Evolutionary conservation across 2,329 filamentous ascomycete genomes (phyloP).

Genomic region (Macroventuria anomochaeta): DNA sequence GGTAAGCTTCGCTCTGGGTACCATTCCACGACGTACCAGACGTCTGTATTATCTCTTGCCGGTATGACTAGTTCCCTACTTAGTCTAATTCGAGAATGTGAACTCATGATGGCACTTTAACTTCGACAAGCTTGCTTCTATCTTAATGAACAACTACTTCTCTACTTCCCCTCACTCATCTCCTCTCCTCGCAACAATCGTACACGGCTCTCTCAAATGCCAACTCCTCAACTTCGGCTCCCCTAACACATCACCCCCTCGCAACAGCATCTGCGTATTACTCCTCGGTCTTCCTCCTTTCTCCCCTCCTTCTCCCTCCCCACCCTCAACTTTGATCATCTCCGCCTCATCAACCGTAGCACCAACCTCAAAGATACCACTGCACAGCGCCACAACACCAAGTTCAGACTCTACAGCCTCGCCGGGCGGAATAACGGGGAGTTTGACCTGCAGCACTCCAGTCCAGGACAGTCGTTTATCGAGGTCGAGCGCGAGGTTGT

Average conservation of each 20-base stretch:
- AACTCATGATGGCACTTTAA: too few species aligned
- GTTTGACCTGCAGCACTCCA: conserved; percentile 77
- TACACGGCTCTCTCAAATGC: conserved; percentile 55
- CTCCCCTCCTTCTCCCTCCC: not conserved
- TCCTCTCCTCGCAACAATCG: conserved; percentile 47
- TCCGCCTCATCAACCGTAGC: conserved; percentile 82
- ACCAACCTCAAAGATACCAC: conserved; percentile 81
- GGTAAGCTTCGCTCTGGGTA: too few species aligned
- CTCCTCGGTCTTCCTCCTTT: conserved; percentile 31
- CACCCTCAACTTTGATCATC: conserved; percentile 47
- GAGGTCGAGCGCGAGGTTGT: conserved; percentile 77
- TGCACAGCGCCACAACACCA: conserved; percentile 76
- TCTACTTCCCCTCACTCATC: not conserved
- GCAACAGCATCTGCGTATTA: conserved; percentile 35
- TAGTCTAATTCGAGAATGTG: too few species aligned
- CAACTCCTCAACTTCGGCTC: conserved; percentile 53
- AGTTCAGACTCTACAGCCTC: conserved; percentile 67
- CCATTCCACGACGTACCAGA: too few species aligned
- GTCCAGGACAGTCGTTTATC: conserved; percentile 85
- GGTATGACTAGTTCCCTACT: too few species aligned
- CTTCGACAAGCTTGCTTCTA: not conserved
- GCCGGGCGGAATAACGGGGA: conserved; percentile 68
- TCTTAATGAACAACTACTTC: not conserved
- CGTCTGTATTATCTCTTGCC: too few species aligned
- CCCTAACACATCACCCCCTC: conserved; percentile 37